Evolutionary conservation across 306 rosid species (phyloP), one percentile per base, ranked within the genome.

Genomic region (Cicer pinnatifidum): DNA sequence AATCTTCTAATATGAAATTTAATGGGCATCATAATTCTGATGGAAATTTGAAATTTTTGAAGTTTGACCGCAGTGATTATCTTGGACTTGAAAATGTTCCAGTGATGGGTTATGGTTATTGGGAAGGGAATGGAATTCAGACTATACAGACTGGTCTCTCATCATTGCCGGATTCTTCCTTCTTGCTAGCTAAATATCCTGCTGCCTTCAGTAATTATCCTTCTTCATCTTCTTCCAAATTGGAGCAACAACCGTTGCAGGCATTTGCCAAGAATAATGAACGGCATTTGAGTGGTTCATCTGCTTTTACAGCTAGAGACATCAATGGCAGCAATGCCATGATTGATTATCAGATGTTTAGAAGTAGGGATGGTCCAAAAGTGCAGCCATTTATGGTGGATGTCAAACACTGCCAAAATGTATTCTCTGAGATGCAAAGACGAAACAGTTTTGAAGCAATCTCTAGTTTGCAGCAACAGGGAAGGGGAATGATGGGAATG

Each of bases 181-280:
- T 86, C 72, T 82, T 91, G 79, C 85, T 91, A 20, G 92, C 97
- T 5, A 91, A 87, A 80, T 95, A 91, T 85, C 99, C 99, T 61
- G 88, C 89, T 28, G 96, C 97, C 8, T 95, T 95, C 40, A 59
- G 90, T 75, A 88, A 82, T 57, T 91, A 82, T 66, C 68, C 92
- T 56, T 2, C 84, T 3, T 28, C 89, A 38, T 72, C 90, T 13
- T 72, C 90, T 13, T 16, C 89, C 72, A 84, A 82, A 62, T 47
- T 81, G 63, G 97, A 88, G 67, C 89, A 84, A 35, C 95, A 78
- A 75, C 80, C 97, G 17, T 52, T 86, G 82, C 92, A 81, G 67
- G 52, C 87, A 7, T 80, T 83, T 61, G 45, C 80, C 56, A 88
- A 80, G 69, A 78, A 78, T 71, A 85, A 67, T 48, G 91, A 89